Conservation (phyloP, 2,329 filamentous ascomycete species). For the Claviceps cyperi region DNA sequence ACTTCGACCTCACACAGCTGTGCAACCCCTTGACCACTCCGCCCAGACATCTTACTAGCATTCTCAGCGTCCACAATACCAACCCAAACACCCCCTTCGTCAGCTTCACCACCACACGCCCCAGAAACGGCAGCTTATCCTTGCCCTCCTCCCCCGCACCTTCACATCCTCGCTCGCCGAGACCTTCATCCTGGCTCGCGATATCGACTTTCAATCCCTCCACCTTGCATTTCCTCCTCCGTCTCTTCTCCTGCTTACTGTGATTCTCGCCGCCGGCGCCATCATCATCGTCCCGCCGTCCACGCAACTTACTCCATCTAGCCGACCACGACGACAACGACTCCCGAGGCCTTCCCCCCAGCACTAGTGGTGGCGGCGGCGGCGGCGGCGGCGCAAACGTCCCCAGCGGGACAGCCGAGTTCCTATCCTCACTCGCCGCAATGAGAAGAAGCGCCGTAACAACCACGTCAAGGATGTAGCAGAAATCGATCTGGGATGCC, state of each 20-base stretch:
- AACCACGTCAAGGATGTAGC: conserved; percentile 48
- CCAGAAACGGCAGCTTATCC: conserved; percentile 35
- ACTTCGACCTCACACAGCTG: conserved; percentile 33
- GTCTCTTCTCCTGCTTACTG: conserved; percentile 15
- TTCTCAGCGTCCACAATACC: conserved; percentile 42
- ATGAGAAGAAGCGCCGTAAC: conserved; percentile 46
- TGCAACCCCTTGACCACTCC: conserved; percentile 36
- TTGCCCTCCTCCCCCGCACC: conserved; percentile 19
- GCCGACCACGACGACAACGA: conserved; percentile 8
- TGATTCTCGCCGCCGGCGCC: conserved; percentile 6
- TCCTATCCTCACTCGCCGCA: conserved; percentile 41
- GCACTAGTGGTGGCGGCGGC: conserved; percentile 11
- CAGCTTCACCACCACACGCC: conserved; percentile 35
- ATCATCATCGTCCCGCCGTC: conserved; percentile 12
- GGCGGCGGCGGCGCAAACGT: conserved; percentile 45
- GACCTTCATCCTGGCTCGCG: conserved; percentile 43
- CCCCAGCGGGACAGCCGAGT: conserved; percentile 26
- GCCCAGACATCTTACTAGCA: conserved; percentile 37
- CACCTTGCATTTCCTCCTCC: conserved; percentile 21
- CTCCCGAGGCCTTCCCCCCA: background rate
- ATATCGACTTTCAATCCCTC: conserved; percentile 47
- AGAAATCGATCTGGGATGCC: conserved; percentile 43
- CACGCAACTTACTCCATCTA: conserved; percentile 15
- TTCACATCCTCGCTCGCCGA: conserved; percentile 21
- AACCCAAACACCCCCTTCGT: conserved; percentile 40